Percentiles rank a stretch among this genome's conserved stretches.
Conservation (phyloP, 768 basidiomycete genomes). For the Brasilioporus rufonigricans region DNA sequence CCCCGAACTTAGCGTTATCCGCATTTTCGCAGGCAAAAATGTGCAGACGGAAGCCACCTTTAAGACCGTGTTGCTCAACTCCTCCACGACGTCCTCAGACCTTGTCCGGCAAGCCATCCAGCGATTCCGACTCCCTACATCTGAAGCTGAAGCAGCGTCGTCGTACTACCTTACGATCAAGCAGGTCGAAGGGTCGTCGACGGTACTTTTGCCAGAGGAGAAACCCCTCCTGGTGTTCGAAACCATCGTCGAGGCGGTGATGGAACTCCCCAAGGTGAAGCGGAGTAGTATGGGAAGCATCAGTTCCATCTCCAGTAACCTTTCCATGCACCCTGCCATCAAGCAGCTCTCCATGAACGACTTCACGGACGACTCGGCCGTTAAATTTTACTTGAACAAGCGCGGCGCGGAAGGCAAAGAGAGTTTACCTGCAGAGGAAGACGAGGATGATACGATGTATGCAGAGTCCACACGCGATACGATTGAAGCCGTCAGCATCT, state of each 20-base stretch:
- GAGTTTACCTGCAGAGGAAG: conserved; percentile 44
- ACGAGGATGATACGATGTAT: conserved; percentile 40
- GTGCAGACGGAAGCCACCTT: conserved; percentile 95
- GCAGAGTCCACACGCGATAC: conserved; percentile 36
- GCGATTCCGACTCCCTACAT: conserved; percentile 78
- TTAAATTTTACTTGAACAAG: conserved; percentile 94
- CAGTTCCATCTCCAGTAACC: conserved; percentile 86
- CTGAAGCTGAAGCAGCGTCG: conserved; percentile 50
- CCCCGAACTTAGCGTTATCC: conserved; percentile 89
- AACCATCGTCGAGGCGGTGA: conserved; percentile 74
- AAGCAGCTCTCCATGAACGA: conserved; percentile 94
- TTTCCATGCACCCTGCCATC: conserved; percentile 95
- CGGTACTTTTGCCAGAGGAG: conserved; percentile 67
- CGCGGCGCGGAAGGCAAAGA: conserved; percentile 44
- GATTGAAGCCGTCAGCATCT: conserved; percentile 23
- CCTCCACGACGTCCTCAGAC: conserved; percentile 79
- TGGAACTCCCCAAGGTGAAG: conserved; percentile 84
- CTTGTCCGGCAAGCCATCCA: conserved; percentile 92
- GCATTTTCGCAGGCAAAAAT: conserved; percentile 91
- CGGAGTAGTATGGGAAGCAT: conserved; percentile 92
- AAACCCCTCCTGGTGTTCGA: conserved; percentile 91
- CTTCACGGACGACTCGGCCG: conserved; percentile 93
- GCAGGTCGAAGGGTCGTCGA: conserved; percentile 85
- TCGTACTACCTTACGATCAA: conserved; percentile 90
- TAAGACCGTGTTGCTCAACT: conserved; percentile 93